Evolutionary conservation across 495 filamentous ascomycete species (phyloP).

Genomic region (Penicillium riverlandense): DNA sequence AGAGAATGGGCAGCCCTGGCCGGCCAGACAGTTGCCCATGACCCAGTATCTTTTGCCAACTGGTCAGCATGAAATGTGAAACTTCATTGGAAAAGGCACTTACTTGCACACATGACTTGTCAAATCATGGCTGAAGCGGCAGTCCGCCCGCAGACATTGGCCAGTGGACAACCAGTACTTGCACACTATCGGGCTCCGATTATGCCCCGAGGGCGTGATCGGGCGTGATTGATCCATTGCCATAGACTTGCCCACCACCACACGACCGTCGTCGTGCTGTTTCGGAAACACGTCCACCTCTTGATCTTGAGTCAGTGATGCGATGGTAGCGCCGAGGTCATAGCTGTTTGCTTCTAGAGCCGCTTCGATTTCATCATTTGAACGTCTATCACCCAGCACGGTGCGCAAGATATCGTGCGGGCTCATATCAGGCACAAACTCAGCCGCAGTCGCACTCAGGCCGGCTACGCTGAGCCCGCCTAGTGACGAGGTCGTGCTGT

Average conservation of each 20-base stretch:
- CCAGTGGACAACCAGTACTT: slow-evolving; percentile 93
- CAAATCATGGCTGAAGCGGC: slow-evolving; percentile 92
- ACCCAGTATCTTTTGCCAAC: slow-evolving; percentile 72
- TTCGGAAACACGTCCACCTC: slow-evolving; percentile 24
- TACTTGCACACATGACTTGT: slow-evolving; percentile 98
- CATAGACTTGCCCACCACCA: slow-evolving; percentile 90
- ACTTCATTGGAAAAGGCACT: slow-evolving; percentile 27
- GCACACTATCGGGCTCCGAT: slow-evolving; percentile 80
- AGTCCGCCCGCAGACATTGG: slow-evolving; percentile 89
- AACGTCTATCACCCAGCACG: slow-evolving; percentile 79
- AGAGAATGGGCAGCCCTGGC: slow-evolving; percentile 92
- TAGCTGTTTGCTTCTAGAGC: slow-evolving; percentile 86
- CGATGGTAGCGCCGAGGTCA: slow-evolving; percentile 84
- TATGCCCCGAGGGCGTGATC: slow-evolving; percentile 61
- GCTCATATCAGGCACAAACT: slow-evolving; percentile 86
- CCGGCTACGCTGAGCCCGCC: slow-evolving; percentile 54
- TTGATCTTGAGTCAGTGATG: slow-evolving; percentile 65
- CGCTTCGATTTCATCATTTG: slow-evolving; percentile 88
- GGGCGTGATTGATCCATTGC: slow-evolving; percentile 62
- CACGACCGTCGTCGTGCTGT: slow-evolving; percentile 35
- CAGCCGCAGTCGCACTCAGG: slow-evolving; percentile 72
- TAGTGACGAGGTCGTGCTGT: slow-evolving; percentile 67
- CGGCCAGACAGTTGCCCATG: slow-evolving; percentile 91
- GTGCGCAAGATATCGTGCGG: slow-evolving; percentile 97
- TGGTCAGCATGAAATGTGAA: not conserved